Evolutionary conservation across 139 green algal genomes (phyloP), one percentile per base, ranked within the genome.

Genomic region (Pycnococcus provasolii): DNA sequence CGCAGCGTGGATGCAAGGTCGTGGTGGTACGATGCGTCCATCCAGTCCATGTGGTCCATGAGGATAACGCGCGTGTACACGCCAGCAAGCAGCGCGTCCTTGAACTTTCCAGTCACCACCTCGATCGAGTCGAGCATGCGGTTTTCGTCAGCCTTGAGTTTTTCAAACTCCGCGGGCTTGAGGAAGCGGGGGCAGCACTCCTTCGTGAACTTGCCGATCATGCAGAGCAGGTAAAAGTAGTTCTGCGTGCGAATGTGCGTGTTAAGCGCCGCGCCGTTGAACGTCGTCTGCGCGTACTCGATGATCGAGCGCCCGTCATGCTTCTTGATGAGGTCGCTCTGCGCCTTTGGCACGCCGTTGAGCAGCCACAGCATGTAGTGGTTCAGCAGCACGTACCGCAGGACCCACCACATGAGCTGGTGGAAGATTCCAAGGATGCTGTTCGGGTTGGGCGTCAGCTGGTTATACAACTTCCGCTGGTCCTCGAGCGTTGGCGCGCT

Each of bases 31-130:
- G 58, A 42, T 4, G 82, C 50, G 55, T 85, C 77, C 66, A 95
- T 79, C 92, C 92, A 98, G 81, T 98, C 92, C 50, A 96, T 78
- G 71, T 97, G 91, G 83, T 98, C 92, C 92, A 98, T 98, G 57
- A 98, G 77, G 70, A 97, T 95, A 53, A 96, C 92, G 86, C 94
- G 78, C 51, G 83, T 90, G 87, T 95, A 98, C 70, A 85, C 86
- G 62, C 92, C 83, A 4, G 80, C 77, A n/a, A 62, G 70, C 42
- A 98, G 86, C 60, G 89, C 86, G 47, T 86, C 81, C 73, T 94
- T 78, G 81, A 97, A 98, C 67, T 84, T 89, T 62, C 80, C 80
- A 26, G 85, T 96, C 8, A 79, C 67, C 9, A 97, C 67, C 42
- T 53, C 26, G 62, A 79, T 53, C 13, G 44, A 26, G 15, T 40